phyloP scores from a whole-genome alignment of 805 yeast genomes.

The Priceomyces castillae region DNA sequence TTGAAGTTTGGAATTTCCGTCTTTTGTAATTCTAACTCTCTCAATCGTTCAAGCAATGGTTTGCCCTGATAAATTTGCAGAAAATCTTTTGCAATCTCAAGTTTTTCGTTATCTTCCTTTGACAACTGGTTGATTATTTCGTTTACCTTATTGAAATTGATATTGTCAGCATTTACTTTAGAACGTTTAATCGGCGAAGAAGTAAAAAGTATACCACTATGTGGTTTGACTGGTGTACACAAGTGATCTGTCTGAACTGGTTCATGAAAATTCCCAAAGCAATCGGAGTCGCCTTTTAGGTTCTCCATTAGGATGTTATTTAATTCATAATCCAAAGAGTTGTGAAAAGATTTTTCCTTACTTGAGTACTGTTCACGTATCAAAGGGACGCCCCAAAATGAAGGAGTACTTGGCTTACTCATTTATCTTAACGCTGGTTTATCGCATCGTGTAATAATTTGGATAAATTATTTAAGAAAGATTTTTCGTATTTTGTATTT shows the following conservation, averaged over 20 bases:
- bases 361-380: background rate
- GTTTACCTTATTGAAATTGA: background rate
- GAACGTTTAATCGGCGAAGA: slow-evolving; percentile 1
- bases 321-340: slow-evolving; percentile 6
- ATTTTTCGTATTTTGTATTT: too few relatives aligned
- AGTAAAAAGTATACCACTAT: background rate
- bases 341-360: background rate
- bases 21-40: slow-evolving; percentile 1
- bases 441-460: too few relatives aligned
- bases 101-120: background rate
- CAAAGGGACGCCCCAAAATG: background rate
- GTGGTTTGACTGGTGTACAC: background rate
- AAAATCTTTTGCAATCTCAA: background rate
- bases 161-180: background rate
- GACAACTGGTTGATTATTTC: slow-evolving; percentile 3
- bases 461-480: too few relatives aligned
- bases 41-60: background rate
- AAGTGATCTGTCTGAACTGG: background rate
- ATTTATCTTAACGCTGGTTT: background rate
- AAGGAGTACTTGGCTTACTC: background rate
- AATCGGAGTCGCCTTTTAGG: background rate
- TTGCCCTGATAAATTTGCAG: too few relatives aligned
- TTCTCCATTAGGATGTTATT: slow-evolving; percentile 7
- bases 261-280: background rate
- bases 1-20: slow-evolving; percentile 4